These are phyloP conservation scores for Pseudozyma sp. DNA, from an alignment of 1,284 basidiomycete genomes.

Conservation along the genomic window DNA sequence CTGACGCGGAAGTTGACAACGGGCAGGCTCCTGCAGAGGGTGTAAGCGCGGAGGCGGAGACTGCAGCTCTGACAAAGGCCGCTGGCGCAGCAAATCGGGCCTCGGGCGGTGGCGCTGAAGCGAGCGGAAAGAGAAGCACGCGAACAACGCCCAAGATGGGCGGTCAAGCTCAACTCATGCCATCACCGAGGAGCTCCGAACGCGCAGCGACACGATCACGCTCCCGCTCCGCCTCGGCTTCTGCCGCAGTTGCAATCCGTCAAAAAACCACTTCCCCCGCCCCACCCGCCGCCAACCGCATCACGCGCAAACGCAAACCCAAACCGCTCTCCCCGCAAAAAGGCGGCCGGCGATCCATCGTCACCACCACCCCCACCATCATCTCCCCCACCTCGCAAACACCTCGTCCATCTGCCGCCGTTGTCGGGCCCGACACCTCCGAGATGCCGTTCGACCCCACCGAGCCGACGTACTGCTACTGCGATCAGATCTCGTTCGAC, in stretches of 20 bases:
- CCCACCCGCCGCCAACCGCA: conserved; percentile 1
- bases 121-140: conserved; percentile 19
- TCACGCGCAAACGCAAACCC: conserved; percentile 29
- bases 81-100: conserved; percentile 34
- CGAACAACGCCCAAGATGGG: conserved; percentile 26
- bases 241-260: conserved; percentile 1
- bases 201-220: conserved; percentile 9
- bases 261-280: conserved; percentile 2
- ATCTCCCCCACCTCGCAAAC: conserved; percentile 18
- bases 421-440: conserved; percentile 22
- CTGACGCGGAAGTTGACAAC: conserved; percentile 4
- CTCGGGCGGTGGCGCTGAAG: not conserved
- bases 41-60: conserved; percentile 34
- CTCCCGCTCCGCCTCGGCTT: conserved; percentile 12
- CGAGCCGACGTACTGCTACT: conserved; percentile 73
- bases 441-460: conserved; percentile 68
- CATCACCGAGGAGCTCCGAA: conserved; percentile 5
- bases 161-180: conserved; percentile 10
- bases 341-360: conserved; percentile 28
- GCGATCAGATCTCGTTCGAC: conserved; percentile 71
- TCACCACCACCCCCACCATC: conserved; percentile 8
- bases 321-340: conserved; percentile 36
- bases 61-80: conserved; percentile 36
- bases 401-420: not conserved
- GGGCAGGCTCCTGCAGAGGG: not conserved